Evolutionary conservation across 2,329 filamentous ascomycete genomes (phyloP).

Genomic region (Cladosporium cucumerinum): DNA sequence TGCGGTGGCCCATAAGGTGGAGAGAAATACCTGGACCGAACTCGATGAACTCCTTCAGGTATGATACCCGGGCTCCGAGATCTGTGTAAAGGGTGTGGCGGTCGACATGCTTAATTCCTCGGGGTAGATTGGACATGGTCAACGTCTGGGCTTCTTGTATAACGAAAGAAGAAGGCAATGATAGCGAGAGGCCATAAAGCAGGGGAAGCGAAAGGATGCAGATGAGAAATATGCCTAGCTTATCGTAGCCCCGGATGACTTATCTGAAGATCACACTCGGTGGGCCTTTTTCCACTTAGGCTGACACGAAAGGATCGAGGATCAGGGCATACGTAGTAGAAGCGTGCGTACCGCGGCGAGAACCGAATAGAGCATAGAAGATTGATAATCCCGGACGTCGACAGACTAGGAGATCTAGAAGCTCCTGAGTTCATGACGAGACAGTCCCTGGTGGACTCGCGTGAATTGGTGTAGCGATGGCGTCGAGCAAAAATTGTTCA

Average conservation of each 20-base stretch:
- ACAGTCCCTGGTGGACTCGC: neutral
- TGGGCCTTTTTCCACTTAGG: neutral
- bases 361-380: constrained; percentile 2
- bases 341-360: constrained; percentile 8
- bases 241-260: constrained; percentile 8
- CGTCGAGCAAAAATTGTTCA: neutral
- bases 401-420: neutral
- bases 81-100: constrained; percentile 69
- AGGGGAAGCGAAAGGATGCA: constrained; percentile 4
- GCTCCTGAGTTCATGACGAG: neutral
- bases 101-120: constrained; percentile 57
- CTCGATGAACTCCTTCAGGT: constrained; percentile 72
- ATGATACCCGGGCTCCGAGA: constrained; percentile 66
- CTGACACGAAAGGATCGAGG: constrained; percentile 1
- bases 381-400: neutral
- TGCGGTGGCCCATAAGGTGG: neutral
- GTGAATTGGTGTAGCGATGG: neutral
- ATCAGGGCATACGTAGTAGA: constrained; percentile 8
- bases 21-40: constrained; percentile 44
- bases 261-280: constrained; percentile 2
- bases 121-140: constrained; percentile 21
- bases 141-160: neutral
- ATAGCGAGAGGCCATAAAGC: neutral
- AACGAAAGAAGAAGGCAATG: neutral
- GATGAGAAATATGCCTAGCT: constrained; percentile 5